These are phyloP conservation scores for Leccinum solheimii DNA, from an alignment of 1,284 basidiomycete species.

Conservation along the genomic window DNA sequence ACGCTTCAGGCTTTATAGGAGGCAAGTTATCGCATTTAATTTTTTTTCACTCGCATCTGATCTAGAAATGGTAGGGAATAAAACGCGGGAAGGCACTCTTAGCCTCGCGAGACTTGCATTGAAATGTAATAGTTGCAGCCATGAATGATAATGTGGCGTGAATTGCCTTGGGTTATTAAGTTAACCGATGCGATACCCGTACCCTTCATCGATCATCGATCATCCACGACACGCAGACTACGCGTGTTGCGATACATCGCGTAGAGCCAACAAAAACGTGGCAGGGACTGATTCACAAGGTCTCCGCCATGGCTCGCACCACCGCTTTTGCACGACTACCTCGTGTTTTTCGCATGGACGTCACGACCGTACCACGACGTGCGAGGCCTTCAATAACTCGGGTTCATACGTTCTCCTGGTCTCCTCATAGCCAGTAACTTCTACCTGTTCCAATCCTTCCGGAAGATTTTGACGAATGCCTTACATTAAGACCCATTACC, in stretches of 20 bases:
- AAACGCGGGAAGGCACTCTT: slow-evolving; percentile 86
- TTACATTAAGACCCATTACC: slow-evolving; percentile 54
- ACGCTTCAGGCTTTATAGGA: slow-evolving; percentile 95
- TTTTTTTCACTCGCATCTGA: slow-evolving; percentile 13
- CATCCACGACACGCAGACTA: slow-evolving; percentile 13
- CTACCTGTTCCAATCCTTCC: slow-evolving; percentile 9
- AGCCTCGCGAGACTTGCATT: slow-evolving; percentile 78
- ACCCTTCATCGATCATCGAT: not conserved
- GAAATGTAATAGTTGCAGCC: slow-evolving; percentile 29
- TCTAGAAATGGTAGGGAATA: slow-evolving; percentile 62
- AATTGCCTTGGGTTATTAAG: slow-evolving; percentile 12
- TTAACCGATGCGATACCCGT: slow-evolving; percentile 9
- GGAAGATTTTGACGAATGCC: slow-evolving; percentile 34
- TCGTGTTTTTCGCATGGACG: slow-evolving; percentile 38
- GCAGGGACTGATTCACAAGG: slow-evolving; percentile 12
- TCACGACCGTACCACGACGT: slow-evolving; percentile 29
- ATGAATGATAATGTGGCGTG: slow-evolving; percentile 21
- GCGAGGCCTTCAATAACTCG: slow-evolving; percentile 23
- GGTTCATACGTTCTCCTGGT: slow-evolving; percentile 9
- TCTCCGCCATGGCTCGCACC: slow-evolving; percentile 6
- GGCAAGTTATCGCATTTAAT: slow-evolving; percentile 48
- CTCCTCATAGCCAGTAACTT: slow-evolving; percentile 16
- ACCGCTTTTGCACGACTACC: slow-evolving; percentile 17
- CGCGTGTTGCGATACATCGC: slow-evolving; percentile 19
- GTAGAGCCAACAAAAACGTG: slow-evolving; percentile 14